phyloP scores from a whole-genome alignment of 2,329 filamentous ascomycete genomes.

The Ophiostoma sp. region DNA sequence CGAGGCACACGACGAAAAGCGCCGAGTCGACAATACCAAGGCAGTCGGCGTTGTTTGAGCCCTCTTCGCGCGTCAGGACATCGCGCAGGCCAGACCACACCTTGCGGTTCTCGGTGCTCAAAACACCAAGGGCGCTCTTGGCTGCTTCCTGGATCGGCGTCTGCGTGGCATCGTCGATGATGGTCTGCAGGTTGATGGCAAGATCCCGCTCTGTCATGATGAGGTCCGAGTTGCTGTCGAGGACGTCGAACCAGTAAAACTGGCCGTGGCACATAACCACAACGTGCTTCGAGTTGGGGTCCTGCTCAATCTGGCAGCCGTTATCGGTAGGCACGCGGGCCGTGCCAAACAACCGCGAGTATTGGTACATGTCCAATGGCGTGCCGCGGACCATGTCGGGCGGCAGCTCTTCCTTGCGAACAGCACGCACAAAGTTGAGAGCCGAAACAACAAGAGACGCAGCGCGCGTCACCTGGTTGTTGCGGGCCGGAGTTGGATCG shows the following conservation, averaged over 20 bases:
- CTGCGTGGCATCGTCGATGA: conserved; percentile 83
- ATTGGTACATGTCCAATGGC: conserved; percentile 97
- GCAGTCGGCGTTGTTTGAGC: conserved; percentile 92
- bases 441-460: conserved; percentile 88
- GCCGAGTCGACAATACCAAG: conserved; percentile 93
- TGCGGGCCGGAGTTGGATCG: conserved; percentile 90
- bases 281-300: conserved; percentile 86
- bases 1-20: conserved; percentile 84
- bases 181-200: conserved; percentile 82
- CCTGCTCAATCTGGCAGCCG: conserved; percentile 93
- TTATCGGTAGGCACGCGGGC: conserved; percentile 89
- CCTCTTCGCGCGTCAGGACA: conserved; percentile 75
- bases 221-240: conserved; percentile 88
- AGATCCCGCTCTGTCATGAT: conserved; percentile 98
- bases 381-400: conserved; percentile 79
- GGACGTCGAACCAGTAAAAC: conserved; percentile 97
- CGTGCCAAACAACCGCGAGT: conserved; percentile 89
- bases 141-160: conserved; percentile 89
- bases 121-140: conserved; percentile 86
- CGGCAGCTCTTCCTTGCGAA: conserved; percentile 85
- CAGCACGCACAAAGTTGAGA: conserved; percentile 85
- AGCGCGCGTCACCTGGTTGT: conserved; percentile 92
- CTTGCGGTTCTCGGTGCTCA: conserved; percentile 95
- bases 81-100: conserved; percentile 90
- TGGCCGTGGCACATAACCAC: conserved; percentile 92